Evolutionary conservation across 2,329 filamentous ascomycete species (phyloP), one percentile per base, ranked within the genome.

Genomic region (Thelonectria rubi): DNA sequence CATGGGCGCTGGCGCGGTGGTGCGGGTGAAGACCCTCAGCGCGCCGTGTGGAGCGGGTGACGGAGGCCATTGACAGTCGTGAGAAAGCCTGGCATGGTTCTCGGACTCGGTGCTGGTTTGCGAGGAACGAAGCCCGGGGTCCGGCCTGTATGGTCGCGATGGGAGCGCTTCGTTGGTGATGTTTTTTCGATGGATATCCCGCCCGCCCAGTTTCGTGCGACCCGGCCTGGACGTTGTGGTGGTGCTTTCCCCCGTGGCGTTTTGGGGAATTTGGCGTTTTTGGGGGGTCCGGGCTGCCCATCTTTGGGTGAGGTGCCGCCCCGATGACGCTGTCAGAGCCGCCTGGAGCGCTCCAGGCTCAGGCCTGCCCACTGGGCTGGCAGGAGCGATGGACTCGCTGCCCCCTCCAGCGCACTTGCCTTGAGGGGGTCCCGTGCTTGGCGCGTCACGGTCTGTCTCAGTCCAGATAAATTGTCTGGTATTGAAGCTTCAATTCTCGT

Each of bases 31-130:
- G 78, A 72, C 77, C 80, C 72, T 83, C 81, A 79, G 78, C 76
- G 77, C 81, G 80, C 75, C 80, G 76, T 70, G 77, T 78, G 73
- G 82, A 82, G 77, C 82, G 81, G 72, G 81, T 82, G 76, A 80
- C 74, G 71, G 82, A 83, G 72, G 82, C 81, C 81, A 84, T 84
- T 77, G 78, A 74, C 72, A 73, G 68, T 69, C 63, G 69, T 67
- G 63, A 59, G 68, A 66, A 70, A 71, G 72, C 73, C 75, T 73
- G 73, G 75, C 77, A 79, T 78, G 71, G 72, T 78, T 73, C 71
- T 73, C 65, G 55, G 64, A 62, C 66, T 65, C 64, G 58, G 66
- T 53, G 51, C 63, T 66, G 58, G 62, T 30, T 63, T 58, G 62
- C 62, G 68, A 54, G n/a, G 42, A 56, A 56, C 58, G 53, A 55